phyloP scores from a whole-genome alignment of 2,329 filamentous ascomycete genomes.

The Colletotrichum caudatum region DNA sequence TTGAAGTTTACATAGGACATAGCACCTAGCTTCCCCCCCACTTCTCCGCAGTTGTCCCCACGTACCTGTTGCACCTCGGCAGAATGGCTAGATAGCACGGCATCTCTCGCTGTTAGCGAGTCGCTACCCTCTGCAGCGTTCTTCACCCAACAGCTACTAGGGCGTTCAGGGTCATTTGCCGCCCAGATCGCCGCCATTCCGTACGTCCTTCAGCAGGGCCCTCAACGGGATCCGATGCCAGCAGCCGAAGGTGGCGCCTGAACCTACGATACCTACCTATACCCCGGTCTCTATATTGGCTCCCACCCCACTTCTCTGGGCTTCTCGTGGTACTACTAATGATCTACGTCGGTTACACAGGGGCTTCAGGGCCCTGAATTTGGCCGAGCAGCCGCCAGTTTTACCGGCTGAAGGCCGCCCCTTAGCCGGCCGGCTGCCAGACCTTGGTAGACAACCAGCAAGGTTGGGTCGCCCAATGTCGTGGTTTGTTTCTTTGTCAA shows the following conservation, averaged over 20 bases:
- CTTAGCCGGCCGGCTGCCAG: slow-evolving; percentile 26
- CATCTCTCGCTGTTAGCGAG: slow-evolving; percentile 20
- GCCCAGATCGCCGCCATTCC: slow-evolving; percentile 1
- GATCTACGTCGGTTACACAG: slow-evolving; percentile 28
- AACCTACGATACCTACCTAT: neutral
- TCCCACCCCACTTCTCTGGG: neutral
- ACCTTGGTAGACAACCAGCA: slow-evolving; percentile 26
- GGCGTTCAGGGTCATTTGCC: slow-evolving; percentile 21
- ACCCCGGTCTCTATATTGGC: slow-evolving; percentile 21
- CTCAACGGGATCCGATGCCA: slow-evolving; percentile 25
- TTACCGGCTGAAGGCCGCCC: slow-evolving; percentile 4
- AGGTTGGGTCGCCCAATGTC: neutral
- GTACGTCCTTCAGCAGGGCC: neutral
- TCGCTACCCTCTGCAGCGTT: neutral
- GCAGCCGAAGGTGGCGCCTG: slow-evolving; percentile 35
- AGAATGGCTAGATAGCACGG: slow-evolving; percentile 29
- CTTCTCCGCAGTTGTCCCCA: slow-evolving; percentile 40
- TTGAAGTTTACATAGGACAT: slow-evolving; percentile 18
- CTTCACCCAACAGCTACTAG: neutral
- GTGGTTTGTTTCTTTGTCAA: neutral
- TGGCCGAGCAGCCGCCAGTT: slow-evolving; percentile 12
- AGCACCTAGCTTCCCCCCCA: slow-evolving; percentile 31
- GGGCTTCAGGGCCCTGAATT: slow-evolving; percentile 1
- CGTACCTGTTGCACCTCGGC: slow-evolving; percentile 34
- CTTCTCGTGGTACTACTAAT: slow-evolving; percentile 26